Base-by-base conservation (phyloP, 2,329 filamentous ascomycete species). In the Claviceps quebecensis region DNA sequence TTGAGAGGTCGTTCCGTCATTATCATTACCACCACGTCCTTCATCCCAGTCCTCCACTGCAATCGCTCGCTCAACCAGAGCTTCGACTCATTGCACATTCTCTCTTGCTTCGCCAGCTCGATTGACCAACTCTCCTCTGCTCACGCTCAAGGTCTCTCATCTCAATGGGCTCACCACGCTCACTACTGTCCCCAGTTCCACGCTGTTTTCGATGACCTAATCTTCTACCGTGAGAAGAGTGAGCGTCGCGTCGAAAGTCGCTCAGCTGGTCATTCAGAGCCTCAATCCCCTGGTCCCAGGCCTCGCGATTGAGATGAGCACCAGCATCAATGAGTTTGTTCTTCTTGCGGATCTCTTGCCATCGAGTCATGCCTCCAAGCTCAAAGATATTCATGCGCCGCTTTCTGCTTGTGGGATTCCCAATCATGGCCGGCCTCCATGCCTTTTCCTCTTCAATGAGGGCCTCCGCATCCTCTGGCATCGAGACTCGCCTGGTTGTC, bases 301-400 rank as follows among this genome's bases (percentile, higher is more conserved):
- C 66, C 17, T 60, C 61, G 7, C 63, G 63, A 48, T 69, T 69
- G 34, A 68, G 57, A 55, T 69, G 66, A 5, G 60, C 59, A 13
- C 62, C 63, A 7, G 63, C 64, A 56, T 80, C 77, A 47, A 81
- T 72, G 47, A 83, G 66, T 45, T 68, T 70, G 58, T 83, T 83
- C 60, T 73, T 76, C 57, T 68, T 74, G 54, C 78, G 71, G 54
- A 90, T 87, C 64, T 88, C 84, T 23, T 78, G 84, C 81, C 83
- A 90, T 41, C 86, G 71, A 48, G 76, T 83, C 71, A 84, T 70
- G 38, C 70, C 67, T 0, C 86, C 85, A 53, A 86, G 67, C 63
- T 90, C 86, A 16, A 90, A 69, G 23, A 87, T 63, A 61, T 79
- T 87, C 74, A 89, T 80, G 54, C 81, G 75, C 48, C 86, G 74